A percentile compares a stretch with the other conserved stretches of the same genome.
Evolutionary conservation across 164 flowering plant species (phyloP).

Genomic region (Stephania yunnanensis): DNA sequence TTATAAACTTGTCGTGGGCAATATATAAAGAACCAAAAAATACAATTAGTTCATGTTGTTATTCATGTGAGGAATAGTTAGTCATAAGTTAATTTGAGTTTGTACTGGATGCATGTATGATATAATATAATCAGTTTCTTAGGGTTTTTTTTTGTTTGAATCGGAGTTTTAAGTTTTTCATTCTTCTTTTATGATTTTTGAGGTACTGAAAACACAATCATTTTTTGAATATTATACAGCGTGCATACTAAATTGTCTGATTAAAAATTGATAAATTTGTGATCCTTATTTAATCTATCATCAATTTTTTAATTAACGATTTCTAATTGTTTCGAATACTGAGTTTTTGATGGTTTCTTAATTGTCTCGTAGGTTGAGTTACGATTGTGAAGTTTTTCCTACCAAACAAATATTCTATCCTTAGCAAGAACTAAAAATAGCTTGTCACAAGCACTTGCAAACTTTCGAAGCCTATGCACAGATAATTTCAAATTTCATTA

Average conservation of each 20-base stretch:
- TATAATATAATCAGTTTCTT: neutral
- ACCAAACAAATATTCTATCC: neutral
- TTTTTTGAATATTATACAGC: neutral
- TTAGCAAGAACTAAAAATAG: neutral
- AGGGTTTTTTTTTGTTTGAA: neutral
- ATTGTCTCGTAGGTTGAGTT: neutral
- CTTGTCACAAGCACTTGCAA: neutral
- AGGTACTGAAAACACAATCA: too few relatives aligned
- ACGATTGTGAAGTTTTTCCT: neutral
- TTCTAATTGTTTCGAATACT: neutral
- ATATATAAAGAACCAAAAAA: neutral
- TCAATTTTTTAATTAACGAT: neutral
- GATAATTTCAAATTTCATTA: neutral
- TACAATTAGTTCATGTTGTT: neutral
- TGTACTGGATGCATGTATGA: neutral
- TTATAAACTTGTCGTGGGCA: neutral
- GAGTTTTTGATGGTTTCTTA: neutral
- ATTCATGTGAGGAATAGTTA: neutral
- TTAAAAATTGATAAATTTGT: neutral
- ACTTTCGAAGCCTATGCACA: neutral
- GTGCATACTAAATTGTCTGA: neutral
- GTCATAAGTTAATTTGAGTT: neutral
- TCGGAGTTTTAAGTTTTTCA: too few relatives aligned
- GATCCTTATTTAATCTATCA: too few relatives aligned
- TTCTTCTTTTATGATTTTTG: too few relatives aligned